Evolutionary conservation across 2,329 filamentous ascomycete genomes (phyloP), one percentile per base, ranked within the genome.

Genomic region (Metarhizium sp.): DNA sequence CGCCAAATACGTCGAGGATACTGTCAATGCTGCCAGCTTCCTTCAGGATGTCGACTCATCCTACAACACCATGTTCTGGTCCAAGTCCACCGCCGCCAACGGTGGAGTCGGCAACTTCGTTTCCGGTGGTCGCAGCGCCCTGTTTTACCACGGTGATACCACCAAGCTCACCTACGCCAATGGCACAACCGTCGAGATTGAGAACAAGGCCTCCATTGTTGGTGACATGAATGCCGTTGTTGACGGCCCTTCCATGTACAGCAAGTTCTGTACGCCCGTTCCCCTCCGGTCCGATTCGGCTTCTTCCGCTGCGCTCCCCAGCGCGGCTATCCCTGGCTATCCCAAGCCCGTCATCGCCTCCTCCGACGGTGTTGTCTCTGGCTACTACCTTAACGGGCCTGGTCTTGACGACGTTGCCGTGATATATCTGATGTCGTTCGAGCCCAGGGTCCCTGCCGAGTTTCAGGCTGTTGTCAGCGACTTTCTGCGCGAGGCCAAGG

Each of bases 31-130:
- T 25, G 62, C 58, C 20, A 62, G 55, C 16, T 59, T 50, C 36
- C 59, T 60, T 50, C 64, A 64, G 11, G 65, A 68, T 51, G 54
- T 58, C 11, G 66, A 67, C 38, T 57, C 64, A 4, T 66, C 66
- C 1, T 74, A 73, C 63, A 74, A 74, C 61, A 63, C 62, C 52
- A 67, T 72, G 67, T 73, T 74, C 54, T 71, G 62, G 50, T 55
- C 61, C 50, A 60, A 62, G 52, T 52, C 55, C 30, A 60, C 58
- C 2, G 60, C 59, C 4, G 56, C 59, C 8, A 56, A 43, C 8
- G 51, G 53, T 2, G 53, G 53, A 2, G 57, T 59, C 6, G 70
- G 70, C 29, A 65, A 63, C 52, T 73, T 72, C 55, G 53, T 58
- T n/a, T 50, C 51, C 16, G 63, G 63, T n/a, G 69, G 69, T 34